Base-by-base conservation (phyloP, 768 basidiomycete species). In the Russula sp. region DNA sequence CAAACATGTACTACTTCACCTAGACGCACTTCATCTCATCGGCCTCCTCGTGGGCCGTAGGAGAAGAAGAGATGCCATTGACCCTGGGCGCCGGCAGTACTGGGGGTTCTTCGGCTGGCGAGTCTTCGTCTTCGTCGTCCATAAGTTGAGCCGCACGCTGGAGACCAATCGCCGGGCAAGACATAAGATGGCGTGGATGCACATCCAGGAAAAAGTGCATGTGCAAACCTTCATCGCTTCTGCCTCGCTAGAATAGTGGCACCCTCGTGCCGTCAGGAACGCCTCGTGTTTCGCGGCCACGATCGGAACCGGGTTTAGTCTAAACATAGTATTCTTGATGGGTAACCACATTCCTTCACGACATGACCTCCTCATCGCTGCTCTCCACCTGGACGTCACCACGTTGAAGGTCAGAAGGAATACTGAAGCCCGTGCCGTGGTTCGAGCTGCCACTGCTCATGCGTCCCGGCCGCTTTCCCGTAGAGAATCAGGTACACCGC, bases 171-270 rank as follows among this genome's bases (percentile, higher is more conserved):
- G 60, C 54, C 58, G 54, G 18, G 54, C 52, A 68, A 62, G 62
- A 47, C n/a, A n/a, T n/a, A 59, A 51, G 39, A 55, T 18, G 56
- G 40, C 47, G 47, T 39, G 32, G 22, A 66, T n/a, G 44, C 44
- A 52, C 32, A 51, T 56, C 62, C 60, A n/a, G 7, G 27, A 45
- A 13, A 40, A 55, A 22, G 4, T 18, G 31, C 48, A 50, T 44
- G 39, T 50, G 53, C 73, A 50, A 73, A 88, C 91, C 84, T 93
- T 93, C 92, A 94, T 93, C 18, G 91, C 92, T 71, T 93, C 89
- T 1, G 89, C 92, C 71, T 94, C 92, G 55, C 93, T 93, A 6
- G 91, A 92, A 69, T 94, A 94, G 70, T 94, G 92, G 59, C 89
- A 79, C 58, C 88, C 88, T 27, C 91, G 82, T 22, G 90, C 91